Evolutionary conservation across 768 basidiomycete species (phyloP), one percentile per base, ranked within the genome.

Genomic region (Peribolospora baueri): DNA sequence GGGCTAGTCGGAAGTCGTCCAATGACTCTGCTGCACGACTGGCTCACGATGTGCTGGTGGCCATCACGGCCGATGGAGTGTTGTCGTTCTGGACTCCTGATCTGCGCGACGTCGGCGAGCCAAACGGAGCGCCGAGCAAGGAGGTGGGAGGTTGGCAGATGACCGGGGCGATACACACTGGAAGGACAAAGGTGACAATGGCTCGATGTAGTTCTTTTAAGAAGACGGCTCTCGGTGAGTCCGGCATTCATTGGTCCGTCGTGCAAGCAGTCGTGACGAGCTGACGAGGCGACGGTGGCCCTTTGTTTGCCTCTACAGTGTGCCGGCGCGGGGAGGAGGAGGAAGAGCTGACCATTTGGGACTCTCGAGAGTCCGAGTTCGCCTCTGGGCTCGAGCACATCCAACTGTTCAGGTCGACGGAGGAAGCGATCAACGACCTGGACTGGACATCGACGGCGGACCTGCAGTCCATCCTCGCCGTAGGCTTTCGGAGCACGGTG

Each of bases 351-450:
- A 87, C 86, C 0, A 86, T 97, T 13, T 97, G 91, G 91, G 87
- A 95, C 67, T 93, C 88, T 0, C 81, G 81, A 52, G 83, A 84
- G 66, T 88, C 84, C 13, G 84, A 91, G 66, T 95, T 95, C 66
- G 79, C 85, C 6, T 81, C 82, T 4, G 90, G 90, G 3, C 70
- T 90, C 50, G 90, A 93, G 66, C 82, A 80, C 64, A 72, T 73
- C 46, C 71, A 73, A 42, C 55, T 76, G 10, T 79, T 76, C 57
- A 72, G 70, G 84, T 84, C 62, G 60, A 71, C 60, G 42, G 43
- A 49, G 4, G 63, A 65, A 5, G 45, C 42, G 14, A 59, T 93
- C 47, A 74, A 78, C 56, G 86, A 90, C 62, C 73, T 93, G 36
- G 87, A 91, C 65, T 93, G 88, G 88, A 84, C 82, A 41, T 81